A percentile compares a stretch with the other conserved stretches of the same genome.
Conservation (phyloP, 2,329 filamentous ascomycete species). For the Ophiostoma novo-ulmi region DNA sequence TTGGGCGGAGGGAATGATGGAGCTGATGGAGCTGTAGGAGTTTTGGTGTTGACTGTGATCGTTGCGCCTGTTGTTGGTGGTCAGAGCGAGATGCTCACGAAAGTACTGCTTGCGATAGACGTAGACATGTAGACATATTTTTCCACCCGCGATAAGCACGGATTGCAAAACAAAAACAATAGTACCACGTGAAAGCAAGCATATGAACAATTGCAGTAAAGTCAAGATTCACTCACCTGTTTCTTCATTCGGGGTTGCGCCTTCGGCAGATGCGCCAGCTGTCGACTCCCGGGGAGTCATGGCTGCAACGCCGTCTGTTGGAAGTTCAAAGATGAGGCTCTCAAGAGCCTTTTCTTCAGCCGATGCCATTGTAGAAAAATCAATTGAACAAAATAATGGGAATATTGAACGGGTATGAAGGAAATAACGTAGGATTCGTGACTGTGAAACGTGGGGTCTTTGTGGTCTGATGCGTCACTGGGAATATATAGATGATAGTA, state of each 20-base stretch:
- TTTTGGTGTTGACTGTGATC: slow-evolving; percentile 48
- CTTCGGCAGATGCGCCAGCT: neutral
- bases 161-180: neutral
- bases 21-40: slow-evolving; percentile 25
- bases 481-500: neutral
- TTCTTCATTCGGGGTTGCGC: neutral
- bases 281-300: slow-evolving; percentile 5
- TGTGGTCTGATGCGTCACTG: neutral
- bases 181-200: neutral
- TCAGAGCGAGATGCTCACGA: neutral
- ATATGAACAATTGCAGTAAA: neutral
- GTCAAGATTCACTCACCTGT: neutral
- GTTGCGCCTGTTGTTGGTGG: slow-evolving; percentile 39
- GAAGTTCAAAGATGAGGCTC: neutral
- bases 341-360: slow-evolving; percentile 11
- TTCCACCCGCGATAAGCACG: neutral
- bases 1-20: slow-evolving; percentile 72
- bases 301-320: neutral
- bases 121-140: neutral
- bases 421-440: neutral
- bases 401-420: neutral
- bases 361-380: neutral
- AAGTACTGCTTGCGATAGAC: neutral
- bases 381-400: neutral
- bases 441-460: neutral